These are phyloP conservation scores for Dipteronia dyeriana DNA, from an alignment of 345 rosid genomes.

Conservation along the genomic window DNA sequence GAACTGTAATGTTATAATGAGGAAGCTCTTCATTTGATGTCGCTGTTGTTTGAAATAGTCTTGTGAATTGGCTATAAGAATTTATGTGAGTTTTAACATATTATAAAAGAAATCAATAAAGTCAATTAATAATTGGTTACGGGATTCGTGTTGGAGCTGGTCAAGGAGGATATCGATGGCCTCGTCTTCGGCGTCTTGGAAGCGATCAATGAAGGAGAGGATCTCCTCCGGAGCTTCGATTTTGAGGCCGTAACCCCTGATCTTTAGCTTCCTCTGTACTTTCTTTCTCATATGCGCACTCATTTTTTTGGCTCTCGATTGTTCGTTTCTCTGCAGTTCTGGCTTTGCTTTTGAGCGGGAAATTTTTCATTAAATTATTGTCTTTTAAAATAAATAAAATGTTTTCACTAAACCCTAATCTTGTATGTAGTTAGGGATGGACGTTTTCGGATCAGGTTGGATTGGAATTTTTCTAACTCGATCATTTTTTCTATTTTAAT, in stretches of 20 bases:
- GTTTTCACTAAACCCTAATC: background rate
- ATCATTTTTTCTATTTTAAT: no score
- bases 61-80: no score
- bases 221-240: conserved; percentile 71
- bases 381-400: background rate
- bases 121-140: conserved; percentile 19
- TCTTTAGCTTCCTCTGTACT: conserved; percentile 75
- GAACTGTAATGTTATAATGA: no score
- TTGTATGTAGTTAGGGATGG: no score
- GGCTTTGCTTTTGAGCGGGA: conserved; percentile 18
- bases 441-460: no score
- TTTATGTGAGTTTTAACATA: no score
- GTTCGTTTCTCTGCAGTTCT: background rate
- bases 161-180: conserved; percentile 84
- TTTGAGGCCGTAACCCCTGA: conserved; percentile 69
- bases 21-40: no score
- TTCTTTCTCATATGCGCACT: conserved; percentile 52
- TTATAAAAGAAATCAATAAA: conserved; percentile 26
- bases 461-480: no score
- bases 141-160: conserved; percentile 54
- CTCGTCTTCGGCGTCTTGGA: conserved; percentile 65
- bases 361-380: background rate
- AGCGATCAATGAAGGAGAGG: conserved; percentile 58
- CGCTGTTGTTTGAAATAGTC: no score
- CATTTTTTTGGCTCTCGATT: conserved; percentile 26